Evolutionary conservation across 331 rosid species (phyloP), one percentile per base, ranked within the genome.

Genomic region (Malus hybrid): DNA sequence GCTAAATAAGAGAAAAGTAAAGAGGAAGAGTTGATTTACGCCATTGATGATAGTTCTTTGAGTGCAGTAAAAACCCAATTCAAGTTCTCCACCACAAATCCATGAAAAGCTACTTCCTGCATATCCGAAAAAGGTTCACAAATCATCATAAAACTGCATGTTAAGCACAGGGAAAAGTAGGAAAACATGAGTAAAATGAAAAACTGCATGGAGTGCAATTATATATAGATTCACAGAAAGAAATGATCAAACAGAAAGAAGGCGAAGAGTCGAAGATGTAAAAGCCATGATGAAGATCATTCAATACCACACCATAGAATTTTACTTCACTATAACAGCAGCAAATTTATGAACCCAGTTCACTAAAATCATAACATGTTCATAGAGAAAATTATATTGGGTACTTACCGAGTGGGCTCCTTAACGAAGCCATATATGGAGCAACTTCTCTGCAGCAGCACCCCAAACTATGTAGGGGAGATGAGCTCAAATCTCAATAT

Each of bases 21-120:
- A 75, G 1, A 78, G 63, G 85, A 87, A 85, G 58, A 86, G 39
- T n/a, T 84, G 48, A 69, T 88, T 82, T 39, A 85, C 63, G 4
- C 20, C 18, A 52, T 85, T 84, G 8, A 85, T 46, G 32, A 68
- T 66, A 61, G 78, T 81, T 65, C 83, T 84, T 57, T 81, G 92
- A 10, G 85, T 74, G 82, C 88, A 89, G 20, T 75, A 46, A 70
- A 85, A 87, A 46, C 75, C 78, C 68, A 82, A 26, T 24, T 83
- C 84, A 64, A 82, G 66, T 64, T 84, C 66, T 63, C 66, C 81
- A 28, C 81, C 71, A 84, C 90, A 84, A 56, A 26, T 71, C 90
- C 84, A 78, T 33, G 89, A 77, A 68, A 78, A 29, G 6, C 68
- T 65, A 6, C 30, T 72, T 20, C 77, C 90, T 88, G 84, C 84